Conservation (phyloP, 2,329 filamentous ascomycete species). For the Beauveria sp. region DNA sequence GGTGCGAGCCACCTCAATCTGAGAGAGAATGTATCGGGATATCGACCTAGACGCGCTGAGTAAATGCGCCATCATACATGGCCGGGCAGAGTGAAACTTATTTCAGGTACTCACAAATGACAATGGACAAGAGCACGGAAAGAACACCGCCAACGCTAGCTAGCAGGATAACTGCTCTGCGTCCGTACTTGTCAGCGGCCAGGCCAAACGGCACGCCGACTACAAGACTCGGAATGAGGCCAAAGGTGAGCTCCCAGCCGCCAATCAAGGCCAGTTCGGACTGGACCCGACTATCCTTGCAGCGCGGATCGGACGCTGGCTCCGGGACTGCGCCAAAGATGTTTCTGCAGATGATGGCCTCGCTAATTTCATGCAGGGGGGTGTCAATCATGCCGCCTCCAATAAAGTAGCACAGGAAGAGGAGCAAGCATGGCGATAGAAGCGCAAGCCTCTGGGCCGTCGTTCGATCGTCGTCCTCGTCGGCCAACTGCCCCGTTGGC, state of each 20-base stretch:
- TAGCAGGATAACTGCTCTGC: slow-evolving; percentile 12
- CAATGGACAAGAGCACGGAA: neutral
- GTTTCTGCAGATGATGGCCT: slow-evolving; percentile 12
- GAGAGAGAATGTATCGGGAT: slow-evolving; percentile 13
- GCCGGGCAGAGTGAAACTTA: neutral
- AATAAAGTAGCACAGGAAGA: neutral
- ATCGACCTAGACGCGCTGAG: slow-evolving; percentile 6
- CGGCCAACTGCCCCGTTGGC: neutral
- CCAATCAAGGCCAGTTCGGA: slow-evolving; percentile 15
- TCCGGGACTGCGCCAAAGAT: neutral
- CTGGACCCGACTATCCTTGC: slow-evolving; percentile 17
- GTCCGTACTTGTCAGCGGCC: slow-evolving; percentile 15
- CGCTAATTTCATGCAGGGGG: neutral
- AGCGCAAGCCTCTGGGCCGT: neutral
- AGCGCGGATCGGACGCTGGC: slow-evolving; percentile 5
- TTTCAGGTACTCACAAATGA: slow-evolving; percentile 9
- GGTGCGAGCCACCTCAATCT: slow-evolving; percentile 13
- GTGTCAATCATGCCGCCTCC: neutral
- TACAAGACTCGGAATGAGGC: slow-evolving; percentile 14
- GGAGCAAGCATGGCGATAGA: neutral
- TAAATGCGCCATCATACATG: neutral
- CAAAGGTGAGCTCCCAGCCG: slow-evolving; percentile 16
- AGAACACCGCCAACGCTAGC: slow-evolving; percentile 13
- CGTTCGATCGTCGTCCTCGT: neutral
- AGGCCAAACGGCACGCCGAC: slow-evolving; percentile 16